Evolutionary conservation across 148 eudicot genomes (phyloP), one percentile per base, ranked within the genome.

Genomic region (Silene uniflora): DNA sequence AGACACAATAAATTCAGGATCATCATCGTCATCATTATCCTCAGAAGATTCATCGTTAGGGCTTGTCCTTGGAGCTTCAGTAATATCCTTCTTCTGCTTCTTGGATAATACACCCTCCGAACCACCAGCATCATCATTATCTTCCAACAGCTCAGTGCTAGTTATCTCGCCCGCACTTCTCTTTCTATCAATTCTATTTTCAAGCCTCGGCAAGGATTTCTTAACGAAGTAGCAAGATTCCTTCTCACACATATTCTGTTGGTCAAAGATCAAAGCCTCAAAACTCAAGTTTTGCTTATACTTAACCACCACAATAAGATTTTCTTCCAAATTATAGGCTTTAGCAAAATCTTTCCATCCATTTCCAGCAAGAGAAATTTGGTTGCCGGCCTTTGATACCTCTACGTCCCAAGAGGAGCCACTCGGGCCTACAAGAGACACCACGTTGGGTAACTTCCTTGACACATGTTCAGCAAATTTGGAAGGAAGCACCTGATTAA

Each of bases 291-390:
- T 77, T 59, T 78, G 80, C 60, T 69, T 69, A 77, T 83, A 85
- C 72, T 73, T 89, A 72, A 87, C 87, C 27, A 89, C 9, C 75
- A 89, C 71, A 4, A 85, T 19, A 64, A 74, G 69, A 13, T 80
- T 79, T 75, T 80, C 81, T 47, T 83, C 54, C 25, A 89, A 75
- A 35, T 70, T 72, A 81, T 83, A 67, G 70, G 78, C 82, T 74
- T 78, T 72, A n/a, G 83, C 84, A 73, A 87, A 89, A 18, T 75
- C 75, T 73, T 82, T 78, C 92, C 92, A 89, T 49, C 86, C 92
- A 46, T 66, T 44, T 78, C 74, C 76, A 60, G 75, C 69, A 63
- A 85, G 69, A 49, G 76, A 62, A 23, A 64, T 2, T 52, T 11
- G 77, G 27, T 70, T 77, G 23, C 80, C 88, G 19, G 58, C 69